Conservation (phyloP, 306 rosid species). For the Quercus suber region DNA sequence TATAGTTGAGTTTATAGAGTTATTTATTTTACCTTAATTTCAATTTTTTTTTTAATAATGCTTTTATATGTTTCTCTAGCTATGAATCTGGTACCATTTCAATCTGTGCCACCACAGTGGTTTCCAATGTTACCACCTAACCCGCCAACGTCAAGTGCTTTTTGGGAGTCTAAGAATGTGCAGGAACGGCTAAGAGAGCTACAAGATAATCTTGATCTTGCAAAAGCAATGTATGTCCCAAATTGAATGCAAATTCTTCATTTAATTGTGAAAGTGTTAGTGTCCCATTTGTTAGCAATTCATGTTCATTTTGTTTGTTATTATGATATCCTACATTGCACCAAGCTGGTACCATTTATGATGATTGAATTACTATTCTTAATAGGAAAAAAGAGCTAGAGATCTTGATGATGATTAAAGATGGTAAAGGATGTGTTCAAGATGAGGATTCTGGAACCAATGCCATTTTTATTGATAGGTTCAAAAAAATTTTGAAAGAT, state of each 20-base stretch:
- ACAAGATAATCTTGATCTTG: constrained; percentile 64
- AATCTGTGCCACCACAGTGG: constrained; percentile 31
- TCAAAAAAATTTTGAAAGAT: constrained; percentile 42
- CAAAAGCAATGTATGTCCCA: constrained; percentile 55
- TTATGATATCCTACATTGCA: neutral
- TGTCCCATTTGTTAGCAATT: neutral
- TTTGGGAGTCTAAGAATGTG: constrained; percentile 66
- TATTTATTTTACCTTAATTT: neutral
- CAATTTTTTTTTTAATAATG: neutral
- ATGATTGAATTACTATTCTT: neutral
- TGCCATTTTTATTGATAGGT: constrained; percentile 23
- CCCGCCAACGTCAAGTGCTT: constrained; percentile 49
- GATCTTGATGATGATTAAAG: constrained; percentile 51
- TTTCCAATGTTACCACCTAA: constrained; percentile 46
- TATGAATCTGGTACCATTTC: constrained; percentile 56
- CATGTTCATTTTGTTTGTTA: neutral
- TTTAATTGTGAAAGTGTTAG: neutral
- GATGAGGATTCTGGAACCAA: constrained; percentile 27
- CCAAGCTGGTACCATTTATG: neutral
- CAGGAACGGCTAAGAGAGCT: constrained; percentile 44
- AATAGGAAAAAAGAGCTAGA: constrained; percentile 76
- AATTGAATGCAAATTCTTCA: neutral
- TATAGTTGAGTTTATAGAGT: neutral
- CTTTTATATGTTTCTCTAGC: neutral
- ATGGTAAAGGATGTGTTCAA: constrained; percentile 34